Conservation (phyloP, 352 stramenopile species). For the Peronospora farinosa region DNA sequence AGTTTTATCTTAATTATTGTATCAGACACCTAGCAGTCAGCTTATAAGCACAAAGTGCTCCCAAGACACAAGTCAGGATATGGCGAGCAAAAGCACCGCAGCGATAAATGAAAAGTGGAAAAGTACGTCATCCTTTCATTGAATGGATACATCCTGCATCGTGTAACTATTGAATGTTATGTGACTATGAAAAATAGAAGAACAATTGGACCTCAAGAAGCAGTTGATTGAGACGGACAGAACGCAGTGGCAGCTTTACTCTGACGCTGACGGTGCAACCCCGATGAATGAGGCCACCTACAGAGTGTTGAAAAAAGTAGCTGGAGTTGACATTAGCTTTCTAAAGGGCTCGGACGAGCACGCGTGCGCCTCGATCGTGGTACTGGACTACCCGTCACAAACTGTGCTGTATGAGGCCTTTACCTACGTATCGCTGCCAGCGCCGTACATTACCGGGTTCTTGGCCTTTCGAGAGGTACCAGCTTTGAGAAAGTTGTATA, state of each 20-base stretch:
- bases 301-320: constrained; percentile 37
- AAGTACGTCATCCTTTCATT: constrained; percentile 15
- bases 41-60: constrained; percentile 3
- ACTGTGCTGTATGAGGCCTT: constrained; percentile 73
- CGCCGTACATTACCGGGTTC: constrained; percentile 77
- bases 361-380: constrained; percentile 76
- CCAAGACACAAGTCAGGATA: background rate
- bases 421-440: constrained; percentile 74
- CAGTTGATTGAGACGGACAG: constrained; percentile 39
- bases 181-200: constrained; percentile 18
- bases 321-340: constrained; percentile 82
- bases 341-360: constrained; percentile 73
- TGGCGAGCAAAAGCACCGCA: constrained; percentile 9
- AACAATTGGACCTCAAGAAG: constrained; percentile 58
- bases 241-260: constrained; percentile 36
- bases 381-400: constrained; percentile 60
- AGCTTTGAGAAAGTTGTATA: constrained; percentile 61
- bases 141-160: background rate
- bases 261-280: background rate
- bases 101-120: constrained; percentile 22
- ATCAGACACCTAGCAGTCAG: background rate
- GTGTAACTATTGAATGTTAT: background rate
- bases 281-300: constrained; percentile 2
- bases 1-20: too few species aligned
- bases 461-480: constrained; percentile 76